Percentiles rank a stretch among this genome's conserved stretches.
Conservation (phyloP, 2,329 filamentous ascomycete species). For the Penicillium sp. region DNA sequence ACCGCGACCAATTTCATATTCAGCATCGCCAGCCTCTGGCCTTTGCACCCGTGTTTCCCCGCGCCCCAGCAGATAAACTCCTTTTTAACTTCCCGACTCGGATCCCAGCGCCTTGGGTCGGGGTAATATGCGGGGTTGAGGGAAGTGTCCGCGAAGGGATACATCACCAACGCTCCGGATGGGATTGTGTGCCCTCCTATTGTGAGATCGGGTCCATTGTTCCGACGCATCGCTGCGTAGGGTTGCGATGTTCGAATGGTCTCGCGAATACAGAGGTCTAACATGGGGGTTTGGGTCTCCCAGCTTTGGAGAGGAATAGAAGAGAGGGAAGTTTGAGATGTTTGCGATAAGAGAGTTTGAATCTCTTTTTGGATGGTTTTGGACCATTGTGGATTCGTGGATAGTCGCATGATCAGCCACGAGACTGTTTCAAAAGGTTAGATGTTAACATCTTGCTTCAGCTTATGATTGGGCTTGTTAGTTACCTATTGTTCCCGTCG, state of each 20-base stretch:
- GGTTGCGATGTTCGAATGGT: slow-evolving; percentile 11
- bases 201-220: slow-evolving; percentile 6
- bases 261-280: slow-evolving; percentile 12
- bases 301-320: slow-evolving; percentile 5
- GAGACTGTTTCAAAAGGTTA: not conserved
- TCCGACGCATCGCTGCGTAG: slow-evolving; percentile 11
- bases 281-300: slow-evolving; percentile 7
- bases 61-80: slow-evolving; percentile 10
- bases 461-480: not conserved
- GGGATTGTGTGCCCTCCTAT: slow-evolving; percentile 6
- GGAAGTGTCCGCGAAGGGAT: slow-evolving; percentile 12
- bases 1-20: slow-evolving; percentile 11
- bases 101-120: slow-evolving; percentile 10
- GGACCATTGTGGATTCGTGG: slow-evolving; percentile 4
- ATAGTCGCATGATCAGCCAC: slow-evolving; percentile 12
- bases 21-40: slow-evolving; percentile 12
- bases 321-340: not conserved
- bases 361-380: slow-evolving; percentile 4
- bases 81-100: slow-evolving; percentile 2
- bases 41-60: slow-evolving; percentile 11
- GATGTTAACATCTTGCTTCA: not conserved
- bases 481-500: slow-evolving; percentile 7
- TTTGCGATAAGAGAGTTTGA: not conserved
- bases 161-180: slow-evolving; percentile 3
- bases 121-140: slow-evolving; percentile 6